Base-by-base conservation (phyloP, 352 stramenopile genomes). In the Saprolegnia diclina region DNA sequence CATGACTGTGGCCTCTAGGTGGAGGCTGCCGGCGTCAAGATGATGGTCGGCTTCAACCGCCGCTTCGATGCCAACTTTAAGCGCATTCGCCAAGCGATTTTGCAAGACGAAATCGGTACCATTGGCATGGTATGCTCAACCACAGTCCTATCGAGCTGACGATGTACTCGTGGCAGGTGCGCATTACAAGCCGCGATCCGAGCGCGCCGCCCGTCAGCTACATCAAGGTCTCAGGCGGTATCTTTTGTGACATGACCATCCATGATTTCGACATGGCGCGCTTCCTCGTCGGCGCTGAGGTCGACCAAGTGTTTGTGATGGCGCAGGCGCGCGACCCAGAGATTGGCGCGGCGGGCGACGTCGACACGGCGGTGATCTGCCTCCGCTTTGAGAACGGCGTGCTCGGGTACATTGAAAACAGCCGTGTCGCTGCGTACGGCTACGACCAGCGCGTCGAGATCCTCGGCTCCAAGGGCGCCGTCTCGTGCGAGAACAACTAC, bases 181-280 rank as follows among this genome's bases (percentile, higher is more conserved):
- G 83, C 55, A 92, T 89, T 65, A 89, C 81, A 18, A 89, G 81
- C 50, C 81, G 81, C 22, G 81, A 89, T 54, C 81, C 79, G 6
- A 59, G 74, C 55, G 35, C 79, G 3, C 79, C 79, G n/a, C 76
- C 79, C 22, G 26, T 79, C 14, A 67, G 64, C 21, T 88, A 88
- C 76, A 64, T 88, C 66, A 79, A 81, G 29, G 62, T 37, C 26
- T 94, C 91, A 0, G 94, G 94, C 56, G 94, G 93, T 24, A 88
- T 98, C 42, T 98, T 98, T 74, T 85, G 89, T 64, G 93, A 98
- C 72, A 98, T 98, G 94, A 95, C 94, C 38, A 94, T 98, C 75
- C 94, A 98, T 80, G 94, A 98, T 83, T 86, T 98, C 53, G 93
- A 98, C 72, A 97, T 98, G 85, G 85, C 86, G 54, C 86, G 93